Base-by-base conservation (phyloP, 1,139 yeast species). In the Zygosaccharomyces sapae region DNA sequence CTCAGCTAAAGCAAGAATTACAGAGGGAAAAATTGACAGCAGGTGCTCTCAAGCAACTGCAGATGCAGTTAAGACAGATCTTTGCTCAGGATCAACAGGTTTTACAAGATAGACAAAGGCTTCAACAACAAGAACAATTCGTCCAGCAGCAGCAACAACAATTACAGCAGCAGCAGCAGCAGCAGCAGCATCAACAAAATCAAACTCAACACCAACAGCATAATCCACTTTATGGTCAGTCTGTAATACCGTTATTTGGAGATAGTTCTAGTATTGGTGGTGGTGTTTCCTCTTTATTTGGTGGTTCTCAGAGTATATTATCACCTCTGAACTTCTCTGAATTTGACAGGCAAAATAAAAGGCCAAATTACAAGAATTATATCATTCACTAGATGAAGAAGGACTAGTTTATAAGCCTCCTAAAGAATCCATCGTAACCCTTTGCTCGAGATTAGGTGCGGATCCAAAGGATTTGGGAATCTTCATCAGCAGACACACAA, bases 31-130 rank as follows among this genome's bases (percentile, higher is more conserved):
- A 66, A 20, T 59, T 75, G 33, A 70, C 77, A 2, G 62, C 68
- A 2, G 61, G 64, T 10, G 67, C 68, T 7, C 58, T 76, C 37
- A 67, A 66, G 5, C 66, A 64, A 35, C 72, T 75, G 3, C 75
- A 74, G 50, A 54, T 59, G 22, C 78, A 76, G 54, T 58, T 77
- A 44, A 72, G 57, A 38, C 61, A 63, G 41, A 61, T 63, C 3
- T 65, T 65, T 48, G 60, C 66, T 5, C 67, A 65, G 47, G 68
- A 65, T 43, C 67, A 63, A 42, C 65, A 64, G 41, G 45, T 53
- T 10, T 43, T 62, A 34, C 59, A 53, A 44, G 59, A 63, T 43
- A 55, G 55, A 34, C 55, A 57, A 36, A 51, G 52, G 36, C 57
- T 57, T 24, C 57, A 55, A 33, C 58, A 55, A 38, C 53, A 54